Conservation (phyloP, 192 early-diverging fungal genomes). For the Paraglomus brasilianum region DNA sequence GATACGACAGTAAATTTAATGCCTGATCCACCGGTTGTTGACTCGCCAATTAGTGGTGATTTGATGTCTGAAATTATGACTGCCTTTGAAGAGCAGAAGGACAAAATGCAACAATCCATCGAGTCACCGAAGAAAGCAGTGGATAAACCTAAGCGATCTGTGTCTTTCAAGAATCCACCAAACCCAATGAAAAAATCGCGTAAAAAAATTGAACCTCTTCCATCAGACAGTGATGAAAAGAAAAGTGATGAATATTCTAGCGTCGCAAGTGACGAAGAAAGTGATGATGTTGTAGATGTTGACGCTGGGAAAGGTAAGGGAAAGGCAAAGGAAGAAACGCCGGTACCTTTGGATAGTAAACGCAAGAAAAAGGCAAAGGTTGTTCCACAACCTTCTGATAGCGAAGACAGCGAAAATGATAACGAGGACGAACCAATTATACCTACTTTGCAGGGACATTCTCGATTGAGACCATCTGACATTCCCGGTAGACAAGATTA, state of each 20-base stretch:
- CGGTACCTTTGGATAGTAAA: not conserved
- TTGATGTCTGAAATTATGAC: constrained; percentile 27
- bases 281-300: too few relatives aligned
- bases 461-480: not conserved
- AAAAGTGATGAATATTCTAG: too few relatives aligned
- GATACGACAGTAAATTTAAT: too few relatives aligned
- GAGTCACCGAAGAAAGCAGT: not conserved
- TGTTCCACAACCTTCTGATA: constrained; percentile 26
- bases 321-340: too few relatives aligned
- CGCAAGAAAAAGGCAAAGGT: not conserved
- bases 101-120: not conserved
- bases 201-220: too few relatives aligned
- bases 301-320: too few relatives aligned
- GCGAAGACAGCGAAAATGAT: constrained; percentile 16
- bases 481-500: not conserved
- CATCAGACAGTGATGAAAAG: too few relatives aligned
- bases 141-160: constrained; percentile 21
- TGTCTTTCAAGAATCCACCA: constrained; percentile 26
- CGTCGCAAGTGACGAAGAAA: too few relatives aligned
- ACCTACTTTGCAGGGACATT: not conserved
- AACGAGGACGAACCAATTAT: not conserved
- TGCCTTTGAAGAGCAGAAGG: constrained; percentile 13
- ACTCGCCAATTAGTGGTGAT: not conserved
- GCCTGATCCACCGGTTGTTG: not conserved
- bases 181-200: too few relatives aligned